Evolutionary conservation across 192 early-diverging fungal species (phyloP).

Genomic region (Oehlia diaphana): DNA sequence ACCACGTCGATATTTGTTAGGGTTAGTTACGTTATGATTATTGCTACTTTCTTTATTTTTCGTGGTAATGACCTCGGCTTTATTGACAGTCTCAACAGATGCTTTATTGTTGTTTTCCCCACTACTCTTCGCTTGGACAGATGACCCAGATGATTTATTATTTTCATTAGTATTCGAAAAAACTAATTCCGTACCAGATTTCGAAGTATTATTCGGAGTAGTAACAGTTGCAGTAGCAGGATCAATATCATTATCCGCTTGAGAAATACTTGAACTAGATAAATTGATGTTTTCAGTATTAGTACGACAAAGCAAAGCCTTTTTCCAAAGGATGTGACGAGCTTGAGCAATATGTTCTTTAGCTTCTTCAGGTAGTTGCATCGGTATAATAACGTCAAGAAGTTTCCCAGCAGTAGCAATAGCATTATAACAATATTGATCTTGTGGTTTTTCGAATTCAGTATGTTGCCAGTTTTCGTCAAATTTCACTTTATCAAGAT

Average conservation of each 20-base stretch:
- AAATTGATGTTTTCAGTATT: neutral
- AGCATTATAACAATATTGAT: conserved; percentile 5
- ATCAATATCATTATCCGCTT: neutral
- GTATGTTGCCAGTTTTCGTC: neutral
- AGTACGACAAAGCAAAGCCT: neutral
- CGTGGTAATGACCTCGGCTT: neutral
- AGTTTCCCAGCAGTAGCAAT: neutral
- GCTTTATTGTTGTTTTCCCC: neutral
- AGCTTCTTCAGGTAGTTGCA: conserved; percentile 1
- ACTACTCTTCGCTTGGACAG: neutral
- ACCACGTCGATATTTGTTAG: neutral
- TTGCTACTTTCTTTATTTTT: neutral
- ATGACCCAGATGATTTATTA: neutral
- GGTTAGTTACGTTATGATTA: neutral
- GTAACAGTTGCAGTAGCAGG: neutral
- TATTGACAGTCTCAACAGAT: neutral
- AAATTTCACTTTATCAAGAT: neutral
- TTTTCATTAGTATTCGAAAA: neutral
- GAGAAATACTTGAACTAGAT: neutral
- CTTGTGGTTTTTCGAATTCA: conserved; percentile 5
- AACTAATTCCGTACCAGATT: neutral
- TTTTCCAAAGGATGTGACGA: conserved; percentile 2
- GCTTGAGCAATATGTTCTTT: neutral
- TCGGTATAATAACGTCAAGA: neutral
- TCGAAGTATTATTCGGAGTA: neutral